Percentiles rank a stretch among this genome's conserved stretches.
These are phyloP conservation scores for Lodderomyces jiufengensis DNA, from an alignment of 1,139 yeast species.

Conservation along the genomic window DNA sequence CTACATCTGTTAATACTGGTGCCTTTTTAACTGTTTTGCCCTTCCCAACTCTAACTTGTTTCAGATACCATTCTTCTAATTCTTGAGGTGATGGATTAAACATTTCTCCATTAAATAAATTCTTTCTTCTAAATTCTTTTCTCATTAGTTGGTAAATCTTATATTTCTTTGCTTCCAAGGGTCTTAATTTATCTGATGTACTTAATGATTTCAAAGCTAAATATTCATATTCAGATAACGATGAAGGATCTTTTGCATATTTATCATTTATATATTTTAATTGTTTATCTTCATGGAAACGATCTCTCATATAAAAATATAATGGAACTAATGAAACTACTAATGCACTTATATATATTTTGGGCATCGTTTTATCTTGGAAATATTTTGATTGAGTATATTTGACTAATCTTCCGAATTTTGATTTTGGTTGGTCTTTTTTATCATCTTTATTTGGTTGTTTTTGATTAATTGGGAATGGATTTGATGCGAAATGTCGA, in stretches of 20 bases:
- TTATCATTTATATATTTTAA: slow-evolving; percentile 43
- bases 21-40: slow-evolving; percentile 19
- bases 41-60: slow-evolving; percentile 25
- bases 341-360: slow-evolving; percentile 57
- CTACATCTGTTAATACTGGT: slow-evolving; percentile 21
- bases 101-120: slow-evolving; percentile 40
- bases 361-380: slow-evolving; percentile 34
- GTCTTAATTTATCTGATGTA: slow-evolving; percentile 45
- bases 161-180: slow-evolving; percentile 53
- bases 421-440: slow-evolving; percentile 26
- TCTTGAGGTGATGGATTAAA: slow-evolving; percentile 54
- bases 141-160: slow-evolving; percentile 51
- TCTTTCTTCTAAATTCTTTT: slow-evolving; percentile 47
- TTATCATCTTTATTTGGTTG: slow-evolving; percentile 22
- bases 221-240: slow-evolving; percentile 58
- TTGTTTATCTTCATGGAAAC: slow-evolving; percentile 64
- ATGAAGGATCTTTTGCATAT: slow-evolving; percentile 34
- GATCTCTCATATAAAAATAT: slow-evolving; percentile 62
- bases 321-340: slow-evolving; percentile 55
- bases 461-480: slow-evolving; percentile 31
- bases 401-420: slow-evolving; percentile 39
- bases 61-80: slow-evolving; percentile 44
- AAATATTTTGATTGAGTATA: slow-evolving; percentile 37
- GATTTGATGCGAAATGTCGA: slow-evolving; percentile 20
- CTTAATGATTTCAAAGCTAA: slow-evolving; percentile 55